phyloP scores from a whole-genome alignment of 768 basidiomycete species.

The Kwoniella bestiolae region DNA sequence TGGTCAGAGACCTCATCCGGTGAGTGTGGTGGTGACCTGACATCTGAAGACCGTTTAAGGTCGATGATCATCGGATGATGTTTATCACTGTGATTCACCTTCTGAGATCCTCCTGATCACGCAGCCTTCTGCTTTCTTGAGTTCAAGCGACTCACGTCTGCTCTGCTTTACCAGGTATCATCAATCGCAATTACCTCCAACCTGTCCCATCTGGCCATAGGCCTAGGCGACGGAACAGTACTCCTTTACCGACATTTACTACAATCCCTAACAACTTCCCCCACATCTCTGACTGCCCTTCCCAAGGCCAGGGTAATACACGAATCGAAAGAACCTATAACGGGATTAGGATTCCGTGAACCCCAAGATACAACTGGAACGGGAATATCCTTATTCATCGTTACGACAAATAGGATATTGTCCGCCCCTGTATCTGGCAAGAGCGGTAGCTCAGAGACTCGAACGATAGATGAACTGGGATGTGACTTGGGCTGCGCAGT shows the following conservation, averaged over 20 bases:
- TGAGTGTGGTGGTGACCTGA: no score
- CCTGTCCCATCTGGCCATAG: conserved; percentile 84
- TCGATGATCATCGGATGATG: no score
- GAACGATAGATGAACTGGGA: conserved; percentile 83
- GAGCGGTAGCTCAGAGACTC: conserved; percentile 62
- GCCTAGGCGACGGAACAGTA: conserved; percentile 92
- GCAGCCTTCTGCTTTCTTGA: conserved; percentile 16
- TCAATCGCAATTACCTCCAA: conserved; percentile 76
- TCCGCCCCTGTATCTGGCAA: conserved; percentile 71
- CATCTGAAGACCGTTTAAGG: no score
- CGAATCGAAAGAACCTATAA: conserved; percentile 83
- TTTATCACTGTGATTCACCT: no score
- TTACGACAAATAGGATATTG: conserved; percentile 82
- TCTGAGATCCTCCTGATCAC: no score
- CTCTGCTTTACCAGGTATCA: conserved; percentile 64
- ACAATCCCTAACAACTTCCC: conserved; percentile 77
- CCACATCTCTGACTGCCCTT: conserved; percentile 69
- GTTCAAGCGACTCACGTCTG: background rate
- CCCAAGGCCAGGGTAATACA: conserved; percentile 84
- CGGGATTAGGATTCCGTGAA: conserved; percentile 85
- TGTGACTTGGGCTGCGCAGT: conserved; percentile 80
- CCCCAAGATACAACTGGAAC: conserved; percentile 45
- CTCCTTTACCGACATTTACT: conserved; percentile 88
- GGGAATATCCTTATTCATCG: conserved; percentile 71
- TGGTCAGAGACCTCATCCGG: conserved; percentile 77